Percentiles rank a stretch among this genome's conserved stretches.
These are phyloP conservation scores for Atractiella rhizophila DNA, from an alignment of 768 basidiomycete genomes.

Conservation along the genomic window DNA sequence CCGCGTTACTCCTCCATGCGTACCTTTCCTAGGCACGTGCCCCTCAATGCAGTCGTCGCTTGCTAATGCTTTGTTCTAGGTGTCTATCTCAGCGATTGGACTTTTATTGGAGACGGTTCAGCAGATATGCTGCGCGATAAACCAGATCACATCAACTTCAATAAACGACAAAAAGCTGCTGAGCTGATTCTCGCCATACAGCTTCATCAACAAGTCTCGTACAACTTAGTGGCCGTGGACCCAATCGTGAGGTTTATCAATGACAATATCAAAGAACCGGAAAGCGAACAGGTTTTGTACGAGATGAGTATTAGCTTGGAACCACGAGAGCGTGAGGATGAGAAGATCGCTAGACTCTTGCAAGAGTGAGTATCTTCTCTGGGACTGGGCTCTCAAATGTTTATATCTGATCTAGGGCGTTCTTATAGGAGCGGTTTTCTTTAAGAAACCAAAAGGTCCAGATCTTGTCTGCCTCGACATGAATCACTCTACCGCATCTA, in stretches of 20 bases:
- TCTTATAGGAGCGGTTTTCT: no score
- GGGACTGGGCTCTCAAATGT: no score
- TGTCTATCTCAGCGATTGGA: constrained; percentile 79
- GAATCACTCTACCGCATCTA: no score
- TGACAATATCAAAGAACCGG: constrained; percentile 25
- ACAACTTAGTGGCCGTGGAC: constrained; percentile 50
- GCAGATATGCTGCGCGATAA: constrained; percentile 39
- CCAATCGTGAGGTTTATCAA: constrained; percentile 49
- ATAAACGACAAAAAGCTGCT: constrained; percentile 81
- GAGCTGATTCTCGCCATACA: constrained; percentile 93
- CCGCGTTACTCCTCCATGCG: constrained; percentile 66
- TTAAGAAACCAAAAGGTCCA: no score
- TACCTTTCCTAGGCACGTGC: constrained; percentile 71
- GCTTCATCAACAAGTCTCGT: constrained; percentile 74
- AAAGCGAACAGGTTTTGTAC: constrained; percentile 29
- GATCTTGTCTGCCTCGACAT: no score
- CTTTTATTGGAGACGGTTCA: constrained; percentile 95
- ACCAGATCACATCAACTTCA: constrained; percentile 60
- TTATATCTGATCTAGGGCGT: no score
- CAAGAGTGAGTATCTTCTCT: constrained; percentile 11
- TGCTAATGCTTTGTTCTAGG: constrained; percentile 28
- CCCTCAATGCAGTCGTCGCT: background rate
- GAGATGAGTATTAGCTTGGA: constrained; percentile 61
- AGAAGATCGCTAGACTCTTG: constrained; percentile 11
- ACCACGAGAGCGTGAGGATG: constrained; percentile 58